Evolutionary conservation across 495 filamentous ascomycete genomes (phyloP).

Genomic region (Entonaema liquescens): DNA sequence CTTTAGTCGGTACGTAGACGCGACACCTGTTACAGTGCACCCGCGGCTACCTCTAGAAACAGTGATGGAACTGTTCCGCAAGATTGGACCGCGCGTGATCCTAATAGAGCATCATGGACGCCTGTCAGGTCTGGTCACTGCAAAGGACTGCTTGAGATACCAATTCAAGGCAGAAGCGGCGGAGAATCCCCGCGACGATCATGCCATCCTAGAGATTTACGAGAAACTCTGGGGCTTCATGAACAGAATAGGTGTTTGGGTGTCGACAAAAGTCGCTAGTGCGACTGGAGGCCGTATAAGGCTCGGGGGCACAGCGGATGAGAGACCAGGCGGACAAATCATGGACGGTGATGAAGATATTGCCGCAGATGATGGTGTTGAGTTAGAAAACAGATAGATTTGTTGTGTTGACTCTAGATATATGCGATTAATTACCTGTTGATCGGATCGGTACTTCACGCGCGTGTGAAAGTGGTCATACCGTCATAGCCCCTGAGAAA

Average conservation of each 20-base stretch:
- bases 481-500: too few species aligned
- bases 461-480: background rate
- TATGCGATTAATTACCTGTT: background rate
- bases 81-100: slow-evolving; percentile 94
- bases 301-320: slow-evolving; percentile 44
- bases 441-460: background rate
- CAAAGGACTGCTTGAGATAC: slow-evolving; percentile 97
- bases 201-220: slow-evolving; percentile 59
- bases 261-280: slow-evolving; percentile 59
- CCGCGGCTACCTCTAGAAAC: slow-evolving; percentile 93
- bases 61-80: slow-evolving; percentile 98
- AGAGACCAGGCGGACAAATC: slow-evolving; percentile 51
- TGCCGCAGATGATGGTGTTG: slow-evolving; percentile 60
- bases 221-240: slow-evolving; percentile 76
- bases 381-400: slow-evolving; percentile 61
- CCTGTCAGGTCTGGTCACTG: slow-evolving; percentile 85
- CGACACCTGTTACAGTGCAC: slow-evolving; percentile 90
- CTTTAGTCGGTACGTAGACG: slow-evolving; percentile 87
- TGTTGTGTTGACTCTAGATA: background rate
- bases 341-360: slow-evolving; percentile 73
- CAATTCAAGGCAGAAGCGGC: slow-evolving; percentile 96
- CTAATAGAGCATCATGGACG: slow-evolving; percentile 89
- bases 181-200: slow-evolving; percentile 72
- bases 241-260: slow-evolving; percentile 63
- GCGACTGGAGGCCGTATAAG: slow-evolving; percentile 59